phyloP scores from a whole-genome alignment of 257 asterid species.

The Primulina huaijiensis region DNA sequence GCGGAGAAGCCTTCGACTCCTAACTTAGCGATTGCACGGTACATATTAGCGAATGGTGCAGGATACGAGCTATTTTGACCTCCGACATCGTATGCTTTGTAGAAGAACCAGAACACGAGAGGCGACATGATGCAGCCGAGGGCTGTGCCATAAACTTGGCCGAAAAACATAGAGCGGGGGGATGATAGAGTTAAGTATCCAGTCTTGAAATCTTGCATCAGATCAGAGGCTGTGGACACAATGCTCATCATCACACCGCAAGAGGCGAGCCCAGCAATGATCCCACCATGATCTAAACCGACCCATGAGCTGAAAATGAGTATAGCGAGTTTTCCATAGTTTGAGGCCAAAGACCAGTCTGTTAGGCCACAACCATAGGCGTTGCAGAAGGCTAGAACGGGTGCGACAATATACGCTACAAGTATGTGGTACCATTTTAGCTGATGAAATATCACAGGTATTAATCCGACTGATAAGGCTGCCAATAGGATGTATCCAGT shows the following conservation, averaged over 20 bases:
- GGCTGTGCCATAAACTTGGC: conserved; percentile 59
- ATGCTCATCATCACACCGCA: conserved; percentile 77
- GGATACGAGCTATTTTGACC: conserved; percentile 49
- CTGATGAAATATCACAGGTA: conserved; percentile 46
- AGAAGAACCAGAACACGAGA: conserved; percentile 59
- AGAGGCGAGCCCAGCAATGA: conserved; percentile 62
- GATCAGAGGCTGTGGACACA: conserved; percentile 58
- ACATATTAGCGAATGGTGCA: conserved; percentile 48
- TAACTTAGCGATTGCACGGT: conserved; percentile 54
- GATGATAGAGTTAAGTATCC: conserved; percentile 65
- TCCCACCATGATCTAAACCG: conserved; percentile 50
- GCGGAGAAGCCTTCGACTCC: conserved; percentile 61
- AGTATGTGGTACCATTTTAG: conserved; percentile 57
- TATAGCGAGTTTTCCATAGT: conserved; percentile 65
- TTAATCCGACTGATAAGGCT: conserved; percentile 25
- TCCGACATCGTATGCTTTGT: conserved; percentile 46
- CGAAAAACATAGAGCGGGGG: conserved; percentile 58
- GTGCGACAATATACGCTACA: conserved; percentile 48
- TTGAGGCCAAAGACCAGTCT: conserved; percentile 73
- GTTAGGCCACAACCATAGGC: conserved; percentile 74
- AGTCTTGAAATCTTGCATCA: conserved; percentile 71
- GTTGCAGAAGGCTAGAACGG: conserved; percentile 63
- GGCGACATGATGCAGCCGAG: conserved; percentile 54
- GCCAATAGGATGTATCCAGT: conserved; percentile 44
- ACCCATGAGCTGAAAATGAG: conserved; percentile 64